Evolutionary conservation across 306 rosid species (phyloP).

Genomic region (Cyclanthera cordifolia): DNA sequence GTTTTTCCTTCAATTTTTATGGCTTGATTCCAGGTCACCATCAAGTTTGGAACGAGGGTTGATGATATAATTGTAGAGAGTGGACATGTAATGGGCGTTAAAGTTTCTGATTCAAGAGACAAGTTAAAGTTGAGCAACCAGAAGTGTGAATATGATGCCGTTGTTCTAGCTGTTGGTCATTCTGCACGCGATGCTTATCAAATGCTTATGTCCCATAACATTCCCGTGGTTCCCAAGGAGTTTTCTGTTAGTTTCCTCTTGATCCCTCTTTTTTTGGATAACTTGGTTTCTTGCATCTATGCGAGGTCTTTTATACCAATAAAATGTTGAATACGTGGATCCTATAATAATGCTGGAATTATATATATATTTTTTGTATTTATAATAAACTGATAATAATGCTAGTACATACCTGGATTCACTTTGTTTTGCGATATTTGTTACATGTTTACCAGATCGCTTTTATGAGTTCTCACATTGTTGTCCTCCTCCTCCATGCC

Average conservation of each 20-base stretch:
- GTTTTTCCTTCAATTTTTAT: conserved; percentile 12
- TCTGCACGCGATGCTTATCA: conserved; percentile 88
- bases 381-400: not conserved
- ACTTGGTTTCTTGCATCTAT: not conserved
- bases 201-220: conserved; percentile 66
- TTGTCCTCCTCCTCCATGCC: conserved; percentile 16
- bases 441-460: not conserved
- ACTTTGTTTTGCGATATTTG: not conserved
- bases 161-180: conserved; percentile 93
- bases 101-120: conserved; percentile 60
- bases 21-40: conserved; percentile 44
- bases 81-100: conserved; percentile 50
- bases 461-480: conserved; percentile 11
- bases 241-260: conserved; percentile 62
- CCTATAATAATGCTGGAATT: not conserved
- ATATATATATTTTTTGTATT: too few species aligned
- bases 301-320: not conserved
- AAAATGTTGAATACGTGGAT: not conserved
- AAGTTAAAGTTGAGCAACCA: conserved; percentile 34
- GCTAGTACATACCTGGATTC: not conserved
- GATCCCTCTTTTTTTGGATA: conserved; percentile 12
- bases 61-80: conserved; percentile 63
- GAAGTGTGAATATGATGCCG: conserved; percentile 61
- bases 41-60: conserved; percentile 83
- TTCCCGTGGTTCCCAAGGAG: conserved; percentile 69